phyloP scores from a whole-genome alignment of 2,329 filamentous ascomycete genomes.

The Monosporascus sp. region DNA sequence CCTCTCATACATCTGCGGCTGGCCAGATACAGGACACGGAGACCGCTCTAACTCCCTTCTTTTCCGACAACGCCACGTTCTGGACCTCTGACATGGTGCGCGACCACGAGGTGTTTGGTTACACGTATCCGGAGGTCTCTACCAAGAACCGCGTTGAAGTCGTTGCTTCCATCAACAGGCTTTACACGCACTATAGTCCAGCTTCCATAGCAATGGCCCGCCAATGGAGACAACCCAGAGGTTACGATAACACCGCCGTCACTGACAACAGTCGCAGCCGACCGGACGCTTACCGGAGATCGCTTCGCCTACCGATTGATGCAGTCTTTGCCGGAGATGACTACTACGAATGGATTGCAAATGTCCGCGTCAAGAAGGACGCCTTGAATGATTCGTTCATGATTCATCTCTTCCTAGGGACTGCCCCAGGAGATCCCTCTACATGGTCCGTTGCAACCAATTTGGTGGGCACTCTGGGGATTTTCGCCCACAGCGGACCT shows the following conservation, averaged over 20 bases:
- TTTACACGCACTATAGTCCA: slow-evolving; percentile 50
- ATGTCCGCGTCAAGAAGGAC: slow-evolving; percentile 57
- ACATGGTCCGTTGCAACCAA: slow-evolving; percentile 49
- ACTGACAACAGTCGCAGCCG: neutral
- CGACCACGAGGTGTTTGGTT: slow-evolving; percentile 59
- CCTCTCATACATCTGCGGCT: slow-evolving; percentile 55
- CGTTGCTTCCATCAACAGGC: slow-evolving; percentile 49
- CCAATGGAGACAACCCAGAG: neutral
- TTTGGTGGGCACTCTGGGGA: slow-evolving; percentile 56
- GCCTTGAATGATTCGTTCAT: slow-evolving; percentile 57
- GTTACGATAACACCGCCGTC: slow-evolving; percentile 11
- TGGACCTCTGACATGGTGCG: slow-evolving; percentile 63
- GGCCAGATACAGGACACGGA: slow-evolving; percentile 49
- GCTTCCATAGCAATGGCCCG: slow-evolving; percentile 23
- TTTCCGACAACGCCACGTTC: slow-evolving; percentile 53
- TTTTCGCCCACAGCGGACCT: slow-evolving; percentile 38
- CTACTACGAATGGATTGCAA: slow-evolving; percentile 64
- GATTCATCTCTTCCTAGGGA: slow-evolving; percentile 64
- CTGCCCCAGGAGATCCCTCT: slow-evolving; percentile 36
- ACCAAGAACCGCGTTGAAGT: slow-evolving; percentile 39
- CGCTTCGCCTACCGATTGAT: slow-evolving; percentile 19
- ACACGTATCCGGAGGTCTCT: slow-evolving; percentile 66
- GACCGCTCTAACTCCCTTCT: slow-evolving; percentile 64
- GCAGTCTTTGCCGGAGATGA: slow-evolving; percentile 32
- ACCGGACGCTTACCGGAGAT: slow-evolving; percentile 4